Conservation (phyloP, 192 early-diverging fungal genomes). For the Rhizophagus clarus region DNA sequence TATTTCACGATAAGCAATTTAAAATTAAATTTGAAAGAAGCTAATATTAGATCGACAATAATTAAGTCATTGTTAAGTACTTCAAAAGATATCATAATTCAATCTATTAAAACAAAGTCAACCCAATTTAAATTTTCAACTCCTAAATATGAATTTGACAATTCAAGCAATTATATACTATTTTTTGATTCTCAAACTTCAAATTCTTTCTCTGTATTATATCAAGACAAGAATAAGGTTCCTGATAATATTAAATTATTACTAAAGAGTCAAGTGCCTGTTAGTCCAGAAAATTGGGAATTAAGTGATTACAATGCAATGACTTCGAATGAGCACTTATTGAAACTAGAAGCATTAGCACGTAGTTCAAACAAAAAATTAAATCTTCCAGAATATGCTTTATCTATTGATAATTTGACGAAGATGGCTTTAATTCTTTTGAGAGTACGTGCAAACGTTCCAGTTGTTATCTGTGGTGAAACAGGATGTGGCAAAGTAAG, state of each 20-base stretch:
- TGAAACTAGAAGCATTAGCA: conserved; percentile 8
- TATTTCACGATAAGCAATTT: conserved; percentile 4
- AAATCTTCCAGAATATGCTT: no score
- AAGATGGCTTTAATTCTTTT: conserved; percentile 18
- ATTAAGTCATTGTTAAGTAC: not conserved
- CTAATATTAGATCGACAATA: conserved; percentile 6
- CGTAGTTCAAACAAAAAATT: not conserved
- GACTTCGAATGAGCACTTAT: not conserved
- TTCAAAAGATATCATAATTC: not conserved
- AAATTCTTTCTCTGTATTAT: not conserved
- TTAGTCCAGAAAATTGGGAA: not conserved
- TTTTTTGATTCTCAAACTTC: conserved; percentile 11
- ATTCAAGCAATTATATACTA: not conserved
- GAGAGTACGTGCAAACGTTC: not conserved
- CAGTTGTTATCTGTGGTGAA: not conserved
- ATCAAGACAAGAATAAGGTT: conserved; percentile 5
- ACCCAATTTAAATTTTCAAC: no score
- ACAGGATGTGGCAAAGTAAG: not conserved
- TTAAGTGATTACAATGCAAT: not conserved
- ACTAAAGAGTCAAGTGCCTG: not conserved
- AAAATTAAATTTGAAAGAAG: not conserved
- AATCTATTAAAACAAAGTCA: no score
- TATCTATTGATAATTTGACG: conserved; percentile 6
- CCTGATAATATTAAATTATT: no score
- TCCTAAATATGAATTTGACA: not conserved